These are phyloP conservation scores for Mrakia gelida DNA, from an alignment of 768 basidiomycete species.

Conservation along the genomic window DNA sequence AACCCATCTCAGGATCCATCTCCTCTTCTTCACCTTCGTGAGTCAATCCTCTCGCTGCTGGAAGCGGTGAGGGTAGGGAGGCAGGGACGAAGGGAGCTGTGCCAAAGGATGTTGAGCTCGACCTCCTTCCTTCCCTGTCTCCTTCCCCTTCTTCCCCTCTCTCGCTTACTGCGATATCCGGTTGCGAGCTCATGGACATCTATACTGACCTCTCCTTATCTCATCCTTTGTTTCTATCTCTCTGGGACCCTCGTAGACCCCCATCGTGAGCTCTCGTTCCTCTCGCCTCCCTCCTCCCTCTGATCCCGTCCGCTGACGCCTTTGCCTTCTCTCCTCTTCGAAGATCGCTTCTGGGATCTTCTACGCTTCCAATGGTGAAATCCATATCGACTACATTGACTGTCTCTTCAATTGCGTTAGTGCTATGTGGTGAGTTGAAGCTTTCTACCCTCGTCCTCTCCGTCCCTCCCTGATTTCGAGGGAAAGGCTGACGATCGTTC, in stretches of 20 bases:
- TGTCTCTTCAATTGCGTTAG: conserved; percentile 56
- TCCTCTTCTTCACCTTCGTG: conserved; percentile 29
- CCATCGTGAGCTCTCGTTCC: conserved; percentile 17
- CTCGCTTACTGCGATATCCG: not conserved
- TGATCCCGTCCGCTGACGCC: not conserved
- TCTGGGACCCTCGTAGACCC: conserved; percentile 1
- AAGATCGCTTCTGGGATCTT: conserved; percentile 25
- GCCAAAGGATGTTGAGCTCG: not conserved
- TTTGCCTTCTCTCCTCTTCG: not conserved
- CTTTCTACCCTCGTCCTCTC: not conserved
- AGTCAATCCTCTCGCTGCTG: not conserved
- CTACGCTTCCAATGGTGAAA: conserved; percentile 28
- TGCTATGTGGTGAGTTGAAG: conserved; percentile 53
- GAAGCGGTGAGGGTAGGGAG: not conserved
- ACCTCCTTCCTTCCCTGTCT: not conserved
- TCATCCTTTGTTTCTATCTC: not conserved
- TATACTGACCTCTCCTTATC: not conserved
- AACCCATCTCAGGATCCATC: conserved; percentile 17
- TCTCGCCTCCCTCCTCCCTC: not conserved
- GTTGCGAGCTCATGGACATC: no score
- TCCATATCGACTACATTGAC: conserved; percentile 45
- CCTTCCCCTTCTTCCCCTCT: not conserved
- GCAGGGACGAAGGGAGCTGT: not conserved
- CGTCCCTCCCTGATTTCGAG: not conserved
- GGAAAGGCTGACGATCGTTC: not conserved